Evolutionary conservation across 225 moss, liverwort and hornwort genomes (phyloP), one percentile per base, ranked within the genome.

Genomic region (Takakia lepidozioides): DNA sequence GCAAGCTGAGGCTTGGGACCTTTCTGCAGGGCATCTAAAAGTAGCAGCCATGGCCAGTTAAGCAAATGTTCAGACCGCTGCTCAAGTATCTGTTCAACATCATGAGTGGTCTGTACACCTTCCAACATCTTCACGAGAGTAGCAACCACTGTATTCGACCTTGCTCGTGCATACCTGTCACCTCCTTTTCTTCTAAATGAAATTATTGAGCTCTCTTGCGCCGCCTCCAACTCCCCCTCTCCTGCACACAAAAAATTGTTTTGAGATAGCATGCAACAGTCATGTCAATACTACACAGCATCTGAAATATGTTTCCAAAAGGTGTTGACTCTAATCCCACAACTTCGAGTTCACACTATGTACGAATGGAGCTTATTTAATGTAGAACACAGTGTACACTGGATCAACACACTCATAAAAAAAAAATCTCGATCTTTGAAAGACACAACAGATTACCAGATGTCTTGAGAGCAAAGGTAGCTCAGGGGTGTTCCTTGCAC

Each of bases 31-130:
- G 98, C 98, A 35, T 91, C 98, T 34, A 91, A 50, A 26, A 98
- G 78, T 25, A 81, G 81, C 48, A 98, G 44, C 98, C 98, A 98
- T 23, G 98, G 98, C 87, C 85, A 98, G 48, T 78, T 74, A 17
- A 78, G 55, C 11, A 76, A 51, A 69, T 87, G 85, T 15, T 82
- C 62, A 39, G 84, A 40, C 2, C 75, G 77, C 22, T 75, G 70
- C 34, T 85, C 72, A 46, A 98, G 61, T 10, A 87, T 78, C 54
- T 74, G 66, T 41, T 28, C 56, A 42, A 91, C 76, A 39, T 87
- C 85, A 15, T 57, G 60, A 59, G 25, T 72, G 21, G 80, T 71
- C 32, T 75, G 37, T 11, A 81, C 71, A 1, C 75, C 60, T 58
- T 98, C 98, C 63, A 98, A 55, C 34, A 72, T 55, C 65, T 70